Base-by-base conservation (phyloP, 2,329 filamentous ascomycete species). In the Didymella segeticola region DNA sequence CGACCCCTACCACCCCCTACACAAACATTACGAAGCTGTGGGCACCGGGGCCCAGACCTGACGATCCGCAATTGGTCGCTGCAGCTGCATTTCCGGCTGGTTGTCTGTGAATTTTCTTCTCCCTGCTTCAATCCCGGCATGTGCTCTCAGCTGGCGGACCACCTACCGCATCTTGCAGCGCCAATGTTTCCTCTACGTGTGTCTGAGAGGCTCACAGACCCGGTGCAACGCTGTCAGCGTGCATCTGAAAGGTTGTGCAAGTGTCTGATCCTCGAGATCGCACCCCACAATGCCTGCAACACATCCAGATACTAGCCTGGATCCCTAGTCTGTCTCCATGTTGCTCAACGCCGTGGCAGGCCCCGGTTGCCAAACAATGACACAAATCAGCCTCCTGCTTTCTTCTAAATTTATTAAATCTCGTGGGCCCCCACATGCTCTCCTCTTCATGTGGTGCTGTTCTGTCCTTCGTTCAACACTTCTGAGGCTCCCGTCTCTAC, bases 351-450 rank as follows among this genome's bases (percentile, higher is more conserved):
- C 66, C 63, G 47, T 62, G 67, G 62, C 69, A 70, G 62, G 19
- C 52, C 43, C 53, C 52, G 52, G 61, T 60, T 68, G 67, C 68
- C 67, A 67, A 66, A 72, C 66, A 72, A 67, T 67, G 61, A 50
- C 60, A 60, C 62, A 64, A 56, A 52, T 64, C 68, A 68, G 67
- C 64, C 62, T 56, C 64, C 59, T 57, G 54, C 58, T 60, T 42
- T 64, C 62, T 63, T 61, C 62, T 66, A 66, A 70, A 69, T 69
- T 69, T 69, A 71, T 61, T 66, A 65, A 63, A 54, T 58, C 57
- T 69, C 58, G 55, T 64, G 61, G 50, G 56, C 64, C 67, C 68
- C 69, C 72, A 66, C 66, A 60, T 54, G 54, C 62, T 63, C 51
- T 62, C 42, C 52, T 55, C 54, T 47, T 45, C 52, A 60, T 60